phyloP scores from a whole-genome alignment of 495 filamentous ascomycete genomes.

The Lepidopterella palustris region DNA sequence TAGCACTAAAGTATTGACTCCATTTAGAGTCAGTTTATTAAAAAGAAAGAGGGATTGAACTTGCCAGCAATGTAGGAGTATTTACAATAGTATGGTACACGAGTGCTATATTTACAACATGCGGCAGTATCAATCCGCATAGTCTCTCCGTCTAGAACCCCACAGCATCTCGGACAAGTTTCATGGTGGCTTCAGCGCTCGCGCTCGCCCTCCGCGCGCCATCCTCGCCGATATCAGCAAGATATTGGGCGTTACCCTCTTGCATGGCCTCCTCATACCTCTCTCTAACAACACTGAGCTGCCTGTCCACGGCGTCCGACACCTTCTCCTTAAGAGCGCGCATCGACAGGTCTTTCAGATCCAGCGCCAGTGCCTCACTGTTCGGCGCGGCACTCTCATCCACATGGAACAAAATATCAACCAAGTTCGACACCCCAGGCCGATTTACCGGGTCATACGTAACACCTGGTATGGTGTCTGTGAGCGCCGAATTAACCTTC shows the following conservation, averaged over 20 bases:
- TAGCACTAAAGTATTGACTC: too few species aligned
- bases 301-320: conserved; percentile 45
- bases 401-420: conserved; percentile 67
- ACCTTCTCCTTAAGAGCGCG: conserved; percentile 61
- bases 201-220: conserved; percentile 55
- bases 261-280: conserved; percentile 50
- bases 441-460: conserved; percentile 63
- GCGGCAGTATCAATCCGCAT: not conserved
- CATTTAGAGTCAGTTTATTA: too few species aligned
- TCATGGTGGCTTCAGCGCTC: conserved; percentile 65
- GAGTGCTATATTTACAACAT: not conserved
- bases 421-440: conserved; percentile 81
- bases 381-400: conserved; percentile 42
- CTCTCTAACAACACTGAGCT: conserved; percentile 55
- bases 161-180: conserved; percentile 51
- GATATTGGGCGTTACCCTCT: conserved; percentile 42
- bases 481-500: conserved; percentile 70
- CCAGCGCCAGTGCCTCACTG: conserved; percentile 48
- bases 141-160: conserved; percentile 44
- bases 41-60: too few species aligned
- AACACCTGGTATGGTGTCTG: conserved; percentile 58
- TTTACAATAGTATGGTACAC: too few species aligned
- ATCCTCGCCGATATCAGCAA: conserved; percentile 54
- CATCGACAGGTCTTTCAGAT: conserved; percentile 47
- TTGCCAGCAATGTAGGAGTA: too few species aligned